Evolutionary conservation across 2,329 filamentous ascomycete species (phyloP).

Genomic region (Pseudogymnoascus sp.): DNA sequence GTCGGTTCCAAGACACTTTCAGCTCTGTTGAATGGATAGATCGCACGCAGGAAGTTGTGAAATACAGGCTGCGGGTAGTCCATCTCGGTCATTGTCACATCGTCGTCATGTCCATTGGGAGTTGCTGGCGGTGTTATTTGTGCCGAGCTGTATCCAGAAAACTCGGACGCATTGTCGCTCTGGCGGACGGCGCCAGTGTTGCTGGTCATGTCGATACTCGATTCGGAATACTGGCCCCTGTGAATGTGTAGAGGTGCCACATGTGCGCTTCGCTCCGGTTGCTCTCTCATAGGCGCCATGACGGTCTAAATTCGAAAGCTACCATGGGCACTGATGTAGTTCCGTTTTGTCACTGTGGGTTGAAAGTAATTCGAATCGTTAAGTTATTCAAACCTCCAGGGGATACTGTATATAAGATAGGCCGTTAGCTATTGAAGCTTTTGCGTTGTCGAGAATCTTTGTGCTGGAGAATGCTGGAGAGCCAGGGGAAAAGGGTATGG

Average conservation of each 20-base stretch:
- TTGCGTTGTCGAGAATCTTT: neutral
- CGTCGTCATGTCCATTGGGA: constrained; percentile 58
- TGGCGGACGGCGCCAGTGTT: neutral
- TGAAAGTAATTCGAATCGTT: neutral
- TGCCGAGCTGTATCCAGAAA: constrained; percentile 22
- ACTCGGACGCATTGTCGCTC: neutral
- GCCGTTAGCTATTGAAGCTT: neutral
- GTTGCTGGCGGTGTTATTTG: constrained; percentile 74
- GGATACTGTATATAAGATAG: neutral
- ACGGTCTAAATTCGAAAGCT: constrained; percentile 1
- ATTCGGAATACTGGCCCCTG: constrained; percentile 1
- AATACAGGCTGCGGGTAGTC: constrained; percentile 57
- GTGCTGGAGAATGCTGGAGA: constrained; percentile 3
- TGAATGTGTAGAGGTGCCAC: constrained; percentile 9
- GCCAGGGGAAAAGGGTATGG: neutral
- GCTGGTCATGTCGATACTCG: neutral
- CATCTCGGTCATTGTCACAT: constrained; percentile 33
- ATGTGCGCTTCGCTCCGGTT: neutral
- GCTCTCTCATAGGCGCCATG: constrained; percentile 10
- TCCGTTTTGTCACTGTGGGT: neutral
- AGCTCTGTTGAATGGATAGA: constrained; percentile 78
- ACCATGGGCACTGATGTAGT: neutral
- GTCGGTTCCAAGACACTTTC: constrained; percentile 68
- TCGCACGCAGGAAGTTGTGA: constrained; percentile 89
- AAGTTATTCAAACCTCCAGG: neutral